A percentile compares a stretch with the other conserved stretches of the same genome.
phyloP scores from a whole-genome alignment of 2,329 filamentous ascomycete species.

The Pestalotiopsis sp. region DNA sequence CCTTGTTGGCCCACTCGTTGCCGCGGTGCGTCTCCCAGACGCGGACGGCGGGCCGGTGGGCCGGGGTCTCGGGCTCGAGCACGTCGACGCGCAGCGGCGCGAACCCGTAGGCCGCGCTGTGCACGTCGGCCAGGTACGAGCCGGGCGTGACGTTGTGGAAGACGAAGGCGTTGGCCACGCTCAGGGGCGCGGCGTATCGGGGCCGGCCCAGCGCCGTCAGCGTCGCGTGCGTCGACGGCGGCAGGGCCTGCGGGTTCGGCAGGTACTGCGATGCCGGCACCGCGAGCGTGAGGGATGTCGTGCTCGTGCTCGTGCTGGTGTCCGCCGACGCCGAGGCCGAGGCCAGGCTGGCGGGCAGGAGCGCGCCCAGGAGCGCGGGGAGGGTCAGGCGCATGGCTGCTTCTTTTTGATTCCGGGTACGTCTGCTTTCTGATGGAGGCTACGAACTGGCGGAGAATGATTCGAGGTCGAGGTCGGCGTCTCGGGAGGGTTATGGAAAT shows the following conservation, averaged over 20 bases:
- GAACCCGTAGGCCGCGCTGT: constrained; percentile 76
- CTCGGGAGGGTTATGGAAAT: too few relatives aligned
- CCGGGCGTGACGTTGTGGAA: constrained; percentile 73
- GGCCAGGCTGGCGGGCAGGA: constrained; percentile 21
- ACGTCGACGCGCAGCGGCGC: constrained; percentile 82
- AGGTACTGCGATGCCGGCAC: constrained; percentile 40
- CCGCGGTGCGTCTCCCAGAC: constrained; percentile 87
- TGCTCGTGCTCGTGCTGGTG: background rate
- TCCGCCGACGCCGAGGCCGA: constrained; percentile 21
- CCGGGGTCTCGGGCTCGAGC: constrained; percentile 34
- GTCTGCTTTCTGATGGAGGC: too few relatives aligned
- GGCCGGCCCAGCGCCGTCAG: constrained; percentile 45
- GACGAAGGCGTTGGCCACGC: constrained; percentile 69
- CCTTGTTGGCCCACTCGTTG: constrained; percentile 88
- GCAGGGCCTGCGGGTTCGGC: constrained; percentile 57
- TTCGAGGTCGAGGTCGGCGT: too few relatives aligned
- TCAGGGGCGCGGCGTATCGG: constrained; percentile 61
- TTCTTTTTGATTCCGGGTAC: background rate
- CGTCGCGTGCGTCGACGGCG: constrained; percentile 68
- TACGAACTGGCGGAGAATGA: too few relatives aligned
- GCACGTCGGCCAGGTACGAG: constrained; percentile 82
- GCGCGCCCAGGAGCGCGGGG: constrained; percentile 33
- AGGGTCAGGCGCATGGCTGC: constrained; percentile 36
- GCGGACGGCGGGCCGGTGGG: constrained; percentile 48
- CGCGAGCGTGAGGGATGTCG: constrained; percentile 49